These are phyloP conservation scores for Samsoniella hepiali DNA, from an alignment of 2,329 filamentous ascomycete species.

Conservation along the genomic window DNA sequence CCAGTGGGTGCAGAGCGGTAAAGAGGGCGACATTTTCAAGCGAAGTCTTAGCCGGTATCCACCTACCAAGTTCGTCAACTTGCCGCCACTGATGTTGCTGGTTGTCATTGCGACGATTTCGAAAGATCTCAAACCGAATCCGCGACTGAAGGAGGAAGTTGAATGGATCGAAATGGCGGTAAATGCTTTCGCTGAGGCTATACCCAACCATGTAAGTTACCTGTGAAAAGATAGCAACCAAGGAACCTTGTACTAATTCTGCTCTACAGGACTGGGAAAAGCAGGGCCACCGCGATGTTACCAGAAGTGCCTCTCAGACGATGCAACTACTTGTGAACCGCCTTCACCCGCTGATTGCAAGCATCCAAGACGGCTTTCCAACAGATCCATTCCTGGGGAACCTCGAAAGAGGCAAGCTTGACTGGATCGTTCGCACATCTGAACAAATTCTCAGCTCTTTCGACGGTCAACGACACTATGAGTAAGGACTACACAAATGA, in stretches of 20 bases:
- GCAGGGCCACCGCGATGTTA: conserved; percentile 35
- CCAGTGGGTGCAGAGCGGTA: conserved; percentile 63
- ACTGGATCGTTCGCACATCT: conserved; percentile 38
- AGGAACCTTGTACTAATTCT: not conserved
- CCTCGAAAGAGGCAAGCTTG: conserved; percentile 37
- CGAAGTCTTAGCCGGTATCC: conserved; percentile 38
- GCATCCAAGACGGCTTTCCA: conserved; percentile 36
- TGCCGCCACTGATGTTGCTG: conserved; percentile 60
- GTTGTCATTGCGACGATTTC: conserved; percentile 64
- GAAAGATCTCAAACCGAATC: conserved; percentile 52
- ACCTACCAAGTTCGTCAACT: conserved; percentile 45
- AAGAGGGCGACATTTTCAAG: conserved; percentile 61
- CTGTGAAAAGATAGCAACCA: not conserved
- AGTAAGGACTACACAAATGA: conserved; percentile 21
- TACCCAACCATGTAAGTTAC: conserved; percentile 49
- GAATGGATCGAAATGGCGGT: conserved; percentile 60
- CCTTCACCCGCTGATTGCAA: conserved; percentile 33
- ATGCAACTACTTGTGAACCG: conserved; percentile 38
- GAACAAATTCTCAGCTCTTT: conserved; percentile 36
- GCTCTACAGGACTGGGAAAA: conserved; percentile 37
- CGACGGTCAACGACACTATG: conserved; percentile 28
- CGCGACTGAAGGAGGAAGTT: conserved; percentile 53
- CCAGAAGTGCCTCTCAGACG: conserved; percentile 38
- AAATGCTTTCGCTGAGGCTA: conserved; percentile 47
- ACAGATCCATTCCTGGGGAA: conserved; percentile 39